Percentiles rank a stretch among this genome's conserved stretches.
Evolutionary conservation across 225 moss, liverwort and hornwort species (phyloP).

Genomic region (Polytrichum commune): DNA sequence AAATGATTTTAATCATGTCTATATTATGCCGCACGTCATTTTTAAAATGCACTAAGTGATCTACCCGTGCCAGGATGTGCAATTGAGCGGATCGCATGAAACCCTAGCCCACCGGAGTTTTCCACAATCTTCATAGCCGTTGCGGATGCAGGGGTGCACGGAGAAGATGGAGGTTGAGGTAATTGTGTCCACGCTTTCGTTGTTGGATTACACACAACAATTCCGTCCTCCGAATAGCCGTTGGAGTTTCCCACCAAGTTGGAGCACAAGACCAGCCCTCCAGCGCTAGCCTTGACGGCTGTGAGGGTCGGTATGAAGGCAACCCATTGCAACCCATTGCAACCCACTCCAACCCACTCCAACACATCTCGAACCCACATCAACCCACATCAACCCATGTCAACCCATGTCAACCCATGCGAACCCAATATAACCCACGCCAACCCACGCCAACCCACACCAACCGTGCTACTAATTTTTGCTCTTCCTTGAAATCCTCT

Average conservation of each 20-base stretch:
- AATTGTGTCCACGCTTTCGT: constrained; percentile 14
- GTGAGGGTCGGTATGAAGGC: constrained; percentile 8
- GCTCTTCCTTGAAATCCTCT: constrained; percentile 97
- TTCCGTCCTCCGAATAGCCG: constrained; percentile 16
- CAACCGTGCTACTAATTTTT: constrained; percentile 93
- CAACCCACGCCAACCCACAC: too few relatives aligned
- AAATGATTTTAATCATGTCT: too few relatives aligned
- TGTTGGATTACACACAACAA: constrained; percentile 15
- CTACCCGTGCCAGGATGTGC: neutral
- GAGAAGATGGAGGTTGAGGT: constrained; percentile 4
- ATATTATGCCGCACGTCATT: too few relatives aligned
- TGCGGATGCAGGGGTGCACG: neutral
- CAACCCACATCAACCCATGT: too few relatives aligned
- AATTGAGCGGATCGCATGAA: constrained; percentile 11
- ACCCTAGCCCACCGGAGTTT: neutral
- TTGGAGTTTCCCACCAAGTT: constrained; percentile 12
- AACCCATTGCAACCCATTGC: too few relatives aligned
- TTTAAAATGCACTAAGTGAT: too few relatives aligned
- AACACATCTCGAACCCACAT: too few relatives aligned
- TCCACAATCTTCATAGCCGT: constrained; percentile 12
- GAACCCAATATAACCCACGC: too few relatives aligned
- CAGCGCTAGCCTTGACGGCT: constrained; percentile 8
- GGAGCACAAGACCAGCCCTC: constrained; percentile 13
- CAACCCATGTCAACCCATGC: too few relatives aligned
- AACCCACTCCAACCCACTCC: too few relatives aligned